Percentiles rank a stretch among this genome's conserved stretches.
Evolutionary conservation across 2,329 filamentous ascomycete genomes (phyloP).

Genomic region (Phaeosphaeriaceae sp.): DNA sequence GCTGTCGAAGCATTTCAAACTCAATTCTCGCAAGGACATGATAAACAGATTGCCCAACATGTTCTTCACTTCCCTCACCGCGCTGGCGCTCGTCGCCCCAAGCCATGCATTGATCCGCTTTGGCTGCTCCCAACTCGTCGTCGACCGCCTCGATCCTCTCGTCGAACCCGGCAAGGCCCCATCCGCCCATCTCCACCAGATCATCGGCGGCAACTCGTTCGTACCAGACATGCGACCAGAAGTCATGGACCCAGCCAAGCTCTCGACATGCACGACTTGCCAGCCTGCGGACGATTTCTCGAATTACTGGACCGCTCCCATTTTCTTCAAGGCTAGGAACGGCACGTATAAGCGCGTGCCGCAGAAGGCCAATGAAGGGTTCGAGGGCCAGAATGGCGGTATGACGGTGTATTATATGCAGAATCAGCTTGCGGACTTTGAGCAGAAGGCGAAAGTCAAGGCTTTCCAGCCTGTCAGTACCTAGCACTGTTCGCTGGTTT

Average conservation of each 20-base stretch:
- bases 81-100: constrained; percentile 23
- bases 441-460: constrained; percentile 48
- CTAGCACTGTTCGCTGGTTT: not conserved
- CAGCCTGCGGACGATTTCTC: constrained; percentile 24
- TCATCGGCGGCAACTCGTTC: constrained; percentile 37
- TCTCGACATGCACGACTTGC: constrained; percentile 36
- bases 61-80: constrained; percentile 19
- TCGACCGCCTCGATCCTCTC: constrained; percentile 36
- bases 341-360: constrained; percentile 35
- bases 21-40: not conserved
- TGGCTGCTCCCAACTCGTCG: constrained; percentile 34
- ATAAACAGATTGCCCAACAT: constrained; percentile 11
- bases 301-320: constrained; percentile 38
- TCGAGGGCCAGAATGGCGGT: constrained; percentile 33
- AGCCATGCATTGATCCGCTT: constrained; percentile 34
- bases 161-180: constrained; percentile 30
- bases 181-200: constrained; percentile 35
- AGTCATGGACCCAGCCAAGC: constrained; percentile 24
- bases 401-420: constrained; percentile 42
- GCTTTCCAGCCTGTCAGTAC: constrained; percentile 46
- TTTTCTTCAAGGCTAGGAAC: constrained; percentile 33
- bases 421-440: constrained; percentile 32
- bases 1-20: not conserved
- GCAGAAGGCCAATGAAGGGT: constrained; percentile 33
- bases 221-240: constrained; percentile 27